A percentile compares a stretch with the other conserved stretches of the same genome.
These are phyloP conservation scores for Suillus cothurnatus DNA, from an alignment of 768 basidiomycete genomes.

Conservation along the genomic window DNA sequence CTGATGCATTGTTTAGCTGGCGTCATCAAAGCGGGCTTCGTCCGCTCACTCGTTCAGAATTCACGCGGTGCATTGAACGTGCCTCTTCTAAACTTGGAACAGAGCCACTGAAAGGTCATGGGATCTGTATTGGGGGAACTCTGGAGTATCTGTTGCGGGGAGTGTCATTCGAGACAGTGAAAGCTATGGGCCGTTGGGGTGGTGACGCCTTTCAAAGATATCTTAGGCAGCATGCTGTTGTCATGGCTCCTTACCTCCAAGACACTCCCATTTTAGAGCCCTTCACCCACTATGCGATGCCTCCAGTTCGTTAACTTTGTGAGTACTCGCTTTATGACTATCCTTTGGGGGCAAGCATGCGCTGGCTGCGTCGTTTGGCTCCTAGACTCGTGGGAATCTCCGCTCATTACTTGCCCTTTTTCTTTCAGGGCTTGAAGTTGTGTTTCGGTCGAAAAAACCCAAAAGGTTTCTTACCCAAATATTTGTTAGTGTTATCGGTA, in stretches of 20 bases:
- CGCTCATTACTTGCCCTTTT: neutral
- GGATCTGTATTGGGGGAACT: slow-evolving; percentile 30
- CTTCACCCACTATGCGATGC: slow-evolving; percentile 13
- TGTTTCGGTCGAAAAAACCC: no score
- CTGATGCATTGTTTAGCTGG: no score
- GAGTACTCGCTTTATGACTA: no score
- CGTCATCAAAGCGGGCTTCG: no score
- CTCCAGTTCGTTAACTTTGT: neutral
- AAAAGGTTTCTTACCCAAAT: no score
- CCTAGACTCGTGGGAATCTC: neutral
- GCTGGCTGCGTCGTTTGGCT: neutral
- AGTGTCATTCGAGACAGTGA: slow-evolving; percentile 33
- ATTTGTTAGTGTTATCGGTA: no score
- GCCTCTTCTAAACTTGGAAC: rapidly evolving
- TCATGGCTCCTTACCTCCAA: slow-evolving; percentile 32
- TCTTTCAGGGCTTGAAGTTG: no score
- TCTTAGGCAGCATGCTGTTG: slow-evolving; percentile 28
- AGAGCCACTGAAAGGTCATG: slow-evolving; percentile 19
- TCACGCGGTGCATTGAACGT: rapidly evolving
- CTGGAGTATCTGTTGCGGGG: slow-evolving; percentile 30
- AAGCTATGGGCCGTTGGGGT: slow-evolving; percentile 36
- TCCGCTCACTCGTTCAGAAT: no score
- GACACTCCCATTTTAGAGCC: slow-evolving; percentile 8
- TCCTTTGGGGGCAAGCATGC: neutral
- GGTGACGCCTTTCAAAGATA: slow-evolving; percentile 33